Evolutionary conservation across 1,139 yeast species (phyloP).

Genomic region (Groenewaldozyma sp.): DNA sequence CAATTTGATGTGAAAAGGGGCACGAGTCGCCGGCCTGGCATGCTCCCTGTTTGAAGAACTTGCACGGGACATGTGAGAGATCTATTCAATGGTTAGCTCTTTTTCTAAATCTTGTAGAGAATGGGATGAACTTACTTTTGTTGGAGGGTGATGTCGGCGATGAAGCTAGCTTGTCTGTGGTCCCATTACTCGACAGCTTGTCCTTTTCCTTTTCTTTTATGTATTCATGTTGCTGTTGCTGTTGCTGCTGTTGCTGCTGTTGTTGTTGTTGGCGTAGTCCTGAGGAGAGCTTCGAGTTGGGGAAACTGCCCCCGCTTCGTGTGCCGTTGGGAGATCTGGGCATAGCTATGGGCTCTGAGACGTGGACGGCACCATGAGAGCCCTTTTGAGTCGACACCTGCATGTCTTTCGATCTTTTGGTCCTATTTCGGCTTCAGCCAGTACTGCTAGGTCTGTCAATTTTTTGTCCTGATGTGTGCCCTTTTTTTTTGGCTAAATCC

Average conservation of each 20-base stretch:
- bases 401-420: too few species aligned
- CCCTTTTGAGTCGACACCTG: background rate
- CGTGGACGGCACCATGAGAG: background rate
- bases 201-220: background rate
- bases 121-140: conserved; percentile 5
- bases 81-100: conserved; percentile 25
- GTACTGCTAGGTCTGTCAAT: too few species aligned
- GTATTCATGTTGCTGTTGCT: background rate
- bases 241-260: conserved; percentile 1
- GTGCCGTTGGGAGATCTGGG: conserved; percentile 2
- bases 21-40: conserved; percentile 92
- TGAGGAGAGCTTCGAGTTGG: conserved; percentile 10
- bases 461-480: too few species aligned
- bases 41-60: conserved; percentile 80
- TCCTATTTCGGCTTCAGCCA: too few species aligned
- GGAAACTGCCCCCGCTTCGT: too few species aligned
- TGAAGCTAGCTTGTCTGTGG: conserved; percentile 5
- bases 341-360: background rate
- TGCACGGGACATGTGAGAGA: conserved; percentile 90
- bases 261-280: conserved; percentile 9
- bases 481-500: too few species aligned
- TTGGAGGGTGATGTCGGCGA: conserved; percentile 3
- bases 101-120: background rate
- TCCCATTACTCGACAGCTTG: background rate
- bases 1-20: conserved; percentile 80